Evolutionary conservation across 306 rosid species (phyloP), one percentile per base, ranked within the genome.

Genomic region (Cicer judaicum): DNA sequence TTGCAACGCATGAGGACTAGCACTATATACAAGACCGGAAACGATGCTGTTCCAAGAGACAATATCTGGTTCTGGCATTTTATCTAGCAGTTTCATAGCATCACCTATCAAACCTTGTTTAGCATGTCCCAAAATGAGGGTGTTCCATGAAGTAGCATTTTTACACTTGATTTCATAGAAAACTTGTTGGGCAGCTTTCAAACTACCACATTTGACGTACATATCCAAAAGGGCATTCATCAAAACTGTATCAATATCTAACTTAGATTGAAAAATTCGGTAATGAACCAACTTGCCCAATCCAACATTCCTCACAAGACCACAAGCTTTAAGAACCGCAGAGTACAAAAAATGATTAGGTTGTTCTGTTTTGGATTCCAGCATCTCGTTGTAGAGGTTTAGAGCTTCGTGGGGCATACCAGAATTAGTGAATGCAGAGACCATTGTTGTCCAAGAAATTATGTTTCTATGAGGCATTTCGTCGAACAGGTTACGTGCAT

Each of bases 221-320:
- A 93, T 88, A 64, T 91, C 97, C 94, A 93, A 79, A 60, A 89
- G 93, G 46, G 89, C 78, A 81, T 93, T 93, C 97, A 91, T 86
- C 86, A 93, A 69, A 84, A 87, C 92, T 39, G 83, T 83, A 72
- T 93, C 98, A 75, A 54, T 81, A 76, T 82, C 85, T 77, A 89
- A 70, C 40, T 72, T 78, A 29, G 67, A 84, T 47, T 74, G 56
- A 74, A 49, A 65, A 57, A 93, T 50, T 46, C 72, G 79, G 12
- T 57, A 76, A 73, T 84, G 94, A 77, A 91, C 80, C 64, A 72
- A 15, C 73, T 80, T 89, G 19, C 97, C 97, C 71, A 84, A 76
- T 43, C 82, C 84, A 69, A 89, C 54, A 74, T 91, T 80, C 15
- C 90, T 81, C 54, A 70, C 75, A 5, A 84, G 54, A 15, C 88